Evolutionary conservation across 345 rosid genomes (phyloP).

Genomic region (Pugionium dolabratum): DNA sequence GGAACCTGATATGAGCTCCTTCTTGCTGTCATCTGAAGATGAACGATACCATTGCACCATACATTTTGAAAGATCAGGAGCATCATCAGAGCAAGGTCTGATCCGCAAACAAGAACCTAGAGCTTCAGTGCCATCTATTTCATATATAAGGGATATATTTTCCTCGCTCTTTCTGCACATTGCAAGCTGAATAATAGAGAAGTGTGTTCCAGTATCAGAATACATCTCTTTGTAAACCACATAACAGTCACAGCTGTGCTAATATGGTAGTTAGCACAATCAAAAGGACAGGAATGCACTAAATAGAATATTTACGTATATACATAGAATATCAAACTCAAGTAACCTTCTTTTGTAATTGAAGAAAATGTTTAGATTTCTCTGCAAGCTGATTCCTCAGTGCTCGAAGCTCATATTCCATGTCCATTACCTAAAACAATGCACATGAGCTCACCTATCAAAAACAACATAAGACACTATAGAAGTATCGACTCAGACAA

Average conservation of each 20-base stretch:
- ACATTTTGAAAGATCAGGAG: slow-evolving; percentile 73
- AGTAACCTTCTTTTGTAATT: slow-evolving; percentile 71
- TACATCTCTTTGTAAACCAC: slow-evolving; percentile 4
- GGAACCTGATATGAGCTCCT: slow-evolving; percentile 85
- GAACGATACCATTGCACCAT: slow-evolving; percentile 84
- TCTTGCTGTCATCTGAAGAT: slow-evolving; percentile 70
- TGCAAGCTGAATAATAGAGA: slow-evolving; percentile 55
- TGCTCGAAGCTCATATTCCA: slow-evolving; percentile 86
- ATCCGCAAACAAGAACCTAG: slow-evolving; percentile 79
- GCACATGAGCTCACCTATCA: slow-evolving; percentile 10
- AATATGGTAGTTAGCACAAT: slow-evolving; percentile 16
- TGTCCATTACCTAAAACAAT: slow-evolving; percentile 77
- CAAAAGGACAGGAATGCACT: background rate
- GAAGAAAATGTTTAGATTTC: slow-evolving; percentile 70
- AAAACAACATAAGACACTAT: background rate
- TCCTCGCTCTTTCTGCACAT: slow-evolving; percentile 62
- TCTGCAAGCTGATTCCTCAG: slow-evolving; percentile 77
- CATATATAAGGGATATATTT: slow-evolving; percentile 54
- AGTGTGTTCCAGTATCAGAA: slow-evolving; percentile 16
- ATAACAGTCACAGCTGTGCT: slow-evolving; percentile 20
- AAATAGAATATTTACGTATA: background rate
- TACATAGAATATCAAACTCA: slow-evolving; percentile 1
- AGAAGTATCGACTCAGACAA: slow-evolving; percentile 16
- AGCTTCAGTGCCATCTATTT: slow-evolving; percentile 82
- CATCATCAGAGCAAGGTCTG: slow-evolving; percentile 60